Conservation (phyloP, 164 flowering plant species). For the Macadamia integrifolia region DNA sequence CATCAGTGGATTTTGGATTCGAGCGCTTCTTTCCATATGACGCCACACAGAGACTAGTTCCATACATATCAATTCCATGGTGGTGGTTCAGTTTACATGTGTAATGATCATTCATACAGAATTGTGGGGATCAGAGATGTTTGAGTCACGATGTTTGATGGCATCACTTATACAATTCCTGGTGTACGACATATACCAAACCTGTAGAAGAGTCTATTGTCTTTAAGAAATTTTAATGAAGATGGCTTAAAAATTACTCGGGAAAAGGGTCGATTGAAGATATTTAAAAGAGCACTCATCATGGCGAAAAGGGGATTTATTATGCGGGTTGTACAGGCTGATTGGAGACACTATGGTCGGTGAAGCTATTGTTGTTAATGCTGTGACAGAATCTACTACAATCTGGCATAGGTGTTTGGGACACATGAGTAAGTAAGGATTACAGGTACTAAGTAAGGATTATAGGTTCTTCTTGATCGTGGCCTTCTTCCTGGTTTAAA, state of each 20-base stretch:
- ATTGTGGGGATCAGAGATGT: neutral
- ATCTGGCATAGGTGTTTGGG: neutral
- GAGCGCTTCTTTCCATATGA: conserved; percentile 5
- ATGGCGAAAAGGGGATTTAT: neutral
- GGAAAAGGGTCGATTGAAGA: too few species aligned
- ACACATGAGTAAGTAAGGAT: neutral
- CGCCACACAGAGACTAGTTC: neutral
- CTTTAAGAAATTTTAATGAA: too few species aligned
- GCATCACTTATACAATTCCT: too few species aligned
- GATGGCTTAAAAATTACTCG: too few species aligned
- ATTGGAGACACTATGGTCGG: neutral
- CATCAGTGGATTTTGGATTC: conserved; percentile 3
- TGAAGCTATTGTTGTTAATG: neutral
- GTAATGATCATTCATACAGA: neutral
- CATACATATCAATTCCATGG: neutral
- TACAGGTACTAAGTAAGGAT: too few species aligned
- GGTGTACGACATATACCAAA: too few species aligned
- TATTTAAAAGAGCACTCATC: too few species aligned
- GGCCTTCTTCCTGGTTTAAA: too few species aligned
- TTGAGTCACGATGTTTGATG: neutral
- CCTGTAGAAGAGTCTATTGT: too few species aligned
- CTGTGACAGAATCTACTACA: neutral
- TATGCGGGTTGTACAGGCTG: neutral
- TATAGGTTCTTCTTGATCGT: too few species aligned
- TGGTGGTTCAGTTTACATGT: conserved; percentile 5